A percentile compares a stretch with the other conserved stretches of the same genome.
Conservation (phyloP, 768 basidiomycete genomes). For the Agaricus sinodeliciosus region DNA sequence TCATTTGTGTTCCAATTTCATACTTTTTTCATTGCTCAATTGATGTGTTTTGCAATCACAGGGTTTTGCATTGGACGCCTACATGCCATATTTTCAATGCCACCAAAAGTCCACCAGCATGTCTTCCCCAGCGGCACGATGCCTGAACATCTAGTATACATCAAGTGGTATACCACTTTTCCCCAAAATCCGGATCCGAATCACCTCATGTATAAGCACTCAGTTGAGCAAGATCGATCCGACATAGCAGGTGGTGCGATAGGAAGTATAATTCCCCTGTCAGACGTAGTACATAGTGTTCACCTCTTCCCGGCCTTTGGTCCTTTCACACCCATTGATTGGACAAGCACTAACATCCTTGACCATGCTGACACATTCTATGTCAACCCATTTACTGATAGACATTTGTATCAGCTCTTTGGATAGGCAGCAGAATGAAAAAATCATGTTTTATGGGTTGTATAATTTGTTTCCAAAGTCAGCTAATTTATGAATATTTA, state of each 20-base stretch:
- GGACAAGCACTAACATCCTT: slow-evolving; percentile 25
- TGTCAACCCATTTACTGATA: not conserved
- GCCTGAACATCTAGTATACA: not conserved
- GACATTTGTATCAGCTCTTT: not conserved
- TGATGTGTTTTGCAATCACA: too few relatives aligned
- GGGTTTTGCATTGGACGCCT: too few relatives aligned
- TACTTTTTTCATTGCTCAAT: too few relatives aligned
- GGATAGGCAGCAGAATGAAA: too few relatives aligned
- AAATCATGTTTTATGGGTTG: too few relatives aligned
- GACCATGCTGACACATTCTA: slow-evolving; percentile 20
- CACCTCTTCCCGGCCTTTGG: slow-evolving; percentile 29
- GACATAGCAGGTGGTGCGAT: not conserved
- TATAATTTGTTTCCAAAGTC: too few relatives aligned
- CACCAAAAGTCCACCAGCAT: too few relatives aligned
- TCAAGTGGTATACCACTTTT: too few relatives aligned
- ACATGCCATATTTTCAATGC: too few relatives aligned
- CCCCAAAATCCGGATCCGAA: not conserved
- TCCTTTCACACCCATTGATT: slow-evolving; percentile 17
- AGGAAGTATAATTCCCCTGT: slow-evolving; percentile 18
- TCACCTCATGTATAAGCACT: slow-evolving; percentile 15
- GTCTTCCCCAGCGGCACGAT: too few relatives aligned
- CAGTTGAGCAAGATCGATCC: not conserved
- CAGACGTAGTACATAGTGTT: slow-evolving; percentile 16
- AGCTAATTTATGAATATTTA: too few relatives aligned
- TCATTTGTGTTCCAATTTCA: too few relatives aligned